phyloP scores from a whole-genome alignment of 768 basidiomycete species.

The Lactarius hatsudake region DNA sequence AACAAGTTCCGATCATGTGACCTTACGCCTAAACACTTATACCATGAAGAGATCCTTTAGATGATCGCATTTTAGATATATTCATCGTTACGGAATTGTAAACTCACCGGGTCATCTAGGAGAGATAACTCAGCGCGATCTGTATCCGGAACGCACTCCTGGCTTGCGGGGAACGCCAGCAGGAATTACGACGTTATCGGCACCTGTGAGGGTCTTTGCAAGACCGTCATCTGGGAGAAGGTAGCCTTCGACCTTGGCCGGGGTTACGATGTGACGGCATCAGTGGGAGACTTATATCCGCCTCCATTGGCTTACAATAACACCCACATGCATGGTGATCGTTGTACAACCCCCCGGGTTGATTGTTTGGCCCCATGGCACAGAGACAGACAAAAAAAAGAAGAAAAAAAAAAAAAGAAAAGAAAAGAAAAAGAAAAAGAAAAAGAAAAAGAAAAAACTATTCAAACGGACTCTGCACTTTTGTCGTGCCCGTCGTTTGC shows the following conservation, averaged over 20 bases:
- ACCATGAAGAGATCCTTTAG: slow-evolving; percentile 94
- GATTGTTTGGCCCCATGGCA: no score
- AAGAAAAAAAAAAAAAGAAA: no score
- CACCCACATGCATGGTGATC: no score
- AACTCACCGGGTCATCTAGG: slow-evolving; percentile 51
- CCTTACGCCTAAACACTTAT: neutral
- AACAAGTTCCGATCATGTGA: no score
- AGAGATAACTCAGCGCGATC: neutral
- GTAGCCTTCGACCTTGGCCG: slow-evolving; percentile 78
- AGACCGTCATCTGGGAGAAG: slow-evolving; percentile 78
- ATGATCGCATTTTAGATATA: slow-evolving; percentile 4
- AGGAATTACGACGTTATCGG: slow-evolving; percentile 90
- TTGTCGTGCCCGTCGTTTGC: no score
- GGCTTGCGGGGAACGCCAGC: slow-evolving; percentile 97
- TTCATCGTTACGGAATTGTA: neutral
- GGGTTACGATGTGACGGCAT: slow-evolving; percentile 73
- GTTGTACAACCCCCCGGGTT: no score
- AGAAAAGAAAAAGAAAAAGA: no score
- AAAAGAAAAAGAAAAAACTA: no score
- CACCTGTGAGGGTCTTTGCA: slow-evolving; percentile 77
- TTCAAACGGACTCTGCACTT: no score
- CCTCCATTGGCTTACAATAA: no score
- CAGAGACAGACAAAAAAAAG: no score
- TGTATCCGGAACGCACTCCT: slow-evolving; percentile 53
- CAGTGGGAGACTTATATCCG: no score